Conservation (phyloP, 352 stramenopile genomes). For the Phytophthora lateralis region DNA sequence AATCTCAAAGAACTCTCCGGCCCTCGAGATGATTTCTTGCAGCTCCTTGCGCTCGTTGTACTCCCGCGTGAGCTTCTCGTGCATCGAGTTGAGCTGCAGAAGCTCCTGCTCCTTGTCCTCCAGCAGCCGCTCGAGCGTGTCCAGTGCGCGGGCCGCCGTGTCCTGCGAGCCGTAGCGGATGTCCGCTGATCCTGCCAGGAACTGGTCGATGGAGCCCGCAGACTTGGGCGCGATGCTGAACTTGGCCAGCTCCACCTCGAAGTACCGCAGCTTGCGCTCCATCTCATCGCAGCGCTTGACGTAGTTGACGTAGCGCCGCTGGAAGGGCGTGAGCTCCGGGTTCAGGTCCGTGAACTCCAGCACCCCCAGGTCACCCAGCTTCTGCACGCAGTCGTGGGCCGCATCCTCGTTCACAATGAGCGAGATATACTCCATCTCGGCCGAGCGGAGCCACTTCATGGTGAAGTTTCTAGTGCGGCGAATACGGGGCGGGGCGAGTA, state of each 20-base stretch:
- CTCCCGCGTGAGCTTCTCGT: slow-evolving; percentile 96
- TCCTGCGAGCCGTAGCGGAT: slow-evolving; percentile 84
- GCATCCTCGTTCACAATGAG: slow-evolving; percentile 99
- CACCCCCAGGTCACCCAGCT: slow-evolving; percentile 95
- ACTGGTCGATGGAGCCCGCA: slow-evolving; percentile 75
- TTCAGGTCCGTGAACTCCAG: slow-evolving; percentile 99
- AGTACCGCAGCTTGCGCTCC: slow-evolving; percentile 98
- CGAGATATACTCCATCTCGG: slow-evolving; percentile 99
- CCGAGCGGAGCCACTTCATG: slow-evolving; percentile 97
- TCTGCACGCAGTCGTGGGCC: slow-evolving; percentile 96
- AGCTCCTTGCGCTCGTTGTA: slow-evolving; percentile 96
- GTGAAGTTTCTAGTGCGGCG: neutral
- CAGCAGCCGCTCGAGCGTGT: slow-evolving; percentile 95
- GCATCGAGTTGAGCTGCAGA: slow-evolving; percentile 97
- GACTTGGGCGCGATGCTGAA: slow-evolving; percentile 90
- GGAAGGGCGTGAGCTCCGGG: slow-evolving; percentile 97
- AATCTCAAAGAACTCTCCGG: slow-evolving; percentile 88
- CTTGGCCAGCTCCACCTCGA: slow-evolving; percentile 93
- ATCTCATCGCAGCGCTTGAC: slow-evolving; percentile 99
- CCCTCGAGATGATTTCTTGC: slow-evolving; percentile 81
- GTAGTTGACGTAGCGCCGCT: slow-evolving; percentile 98
- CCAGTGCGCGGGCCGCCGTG: slow-evolving; percentile 87
- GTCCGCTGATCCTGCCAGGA: slow-evolving; percentile 73
- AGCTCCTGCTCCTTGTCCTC: slow-evolving; percentile 97
- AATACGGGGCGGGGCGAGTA: neutral